Conservation (phyloP, 352 stramenopile genomes). For the Globisporangium sylvaticum region DNA sequence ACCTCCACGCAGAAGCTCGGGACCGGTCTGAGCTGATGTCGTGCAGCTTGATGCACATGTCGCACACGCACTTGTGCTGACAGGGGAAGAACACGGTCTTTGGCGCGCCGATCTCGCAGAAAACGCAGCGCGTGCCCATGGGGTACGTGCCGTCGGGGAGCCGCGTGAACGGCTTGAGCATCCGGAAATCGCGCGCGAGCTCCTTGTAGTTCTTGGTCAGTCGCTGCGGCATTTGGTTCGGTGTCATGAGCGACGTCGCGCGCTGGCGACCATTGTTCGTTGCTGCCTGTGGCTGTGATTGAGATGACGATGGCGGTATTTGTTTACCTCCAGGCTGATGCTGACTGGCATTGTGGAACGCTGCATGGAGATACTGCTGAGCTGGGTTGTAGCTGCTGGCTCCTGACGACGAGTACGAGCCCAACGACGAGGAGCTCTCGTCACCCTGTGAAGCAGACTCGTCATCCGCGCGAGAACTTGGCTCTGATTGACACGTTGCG, state of each 20-base stretch:
- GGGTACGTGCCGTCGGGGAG: conserved; percentile 40
- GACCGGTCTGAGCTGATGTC: conserved; percentile 31
- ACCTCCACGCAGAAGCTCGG: conserved; percentile 31
- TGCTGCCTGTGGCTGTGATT: not conserved
- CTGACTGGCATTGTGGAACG: not conserved
- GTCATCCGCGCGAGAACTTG: not conserved
- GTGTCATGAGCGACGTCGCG: conserved; percentile 11
- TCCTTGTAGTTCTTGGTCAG: conserved; percentile 60
- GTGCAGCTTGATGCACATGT: conserved; percentile 41
- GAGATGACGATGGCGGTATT: not conserved
- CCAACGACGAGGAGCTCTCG: not conserved
- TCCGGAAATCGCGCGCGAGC: conserved; percentile 43
- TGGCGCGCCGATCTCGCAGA: conserved; percentile 31
- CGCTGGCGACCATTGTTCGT: conserved; percentile 13
- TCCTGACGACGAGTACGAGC: not conserved
- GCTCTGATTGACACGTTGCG: not conserved
- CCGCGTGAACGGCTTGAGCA: conserved; percentile 48
- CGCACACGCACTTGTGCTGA: conserved; percentile 64
- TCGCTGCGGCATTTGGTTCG: conserved; percentile 11
- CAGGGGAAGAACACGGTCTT: conserved; percentile 58
- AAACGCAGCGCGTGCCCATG: conserved; percentile 33
- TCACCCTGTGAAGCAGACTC: not conserved
- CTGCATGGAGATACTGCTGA: conserved; percentile 3
- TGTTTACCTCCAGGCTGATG: not conserved
- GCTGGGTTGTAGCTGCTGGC: not conserved